These are phyloP conservation scores for Helenozyma rhizophorensis DNA, from an alignment of 805 yeast species.

Conservation along the genomic window DNA sequence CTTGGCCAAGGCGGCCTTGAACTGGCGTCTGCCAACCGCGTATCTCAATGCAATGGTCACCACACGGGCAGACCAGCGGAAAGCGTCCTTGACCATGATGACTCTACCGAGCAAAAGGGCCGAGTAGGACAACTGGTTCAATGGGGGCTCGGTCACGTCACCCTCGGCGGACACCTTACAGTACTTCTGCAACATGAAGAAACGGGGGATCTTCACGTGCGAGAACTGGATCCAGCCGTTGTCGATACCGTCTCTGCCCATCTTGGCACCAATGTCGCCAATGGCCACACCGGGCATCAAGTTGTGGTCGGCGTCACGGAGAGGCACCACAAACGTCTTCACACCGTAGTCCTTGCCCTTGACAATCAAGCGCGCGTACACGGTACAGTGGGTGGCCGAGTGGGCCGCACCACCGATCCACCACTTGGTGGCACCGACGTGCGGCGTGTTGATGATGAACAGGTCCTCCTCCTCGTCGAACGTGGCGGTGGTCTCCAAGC, in stretches of 20 bases:
- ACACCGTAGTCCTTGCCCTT: slow-evolving; percentile 87
- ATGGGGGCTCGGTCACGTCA: slow-evolving; percentile 70
- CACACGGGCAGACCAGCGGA: slow-evolving; percentile 73
- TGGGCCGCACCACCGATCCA: slow-evolving; percentile 99
- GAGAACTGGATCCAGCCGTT: slow-evolving; percentile 96
- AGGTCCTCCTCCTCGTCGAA: slow-evolving; percentile 62
- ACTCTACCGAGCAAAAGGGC: slow-evolving; percentile 89
- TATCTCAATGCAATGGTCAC: slow-evolving; percentile 83
- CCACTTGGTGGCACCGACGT: slow-evolving; percentile 93
- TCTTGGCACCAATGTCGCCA: slow-evolving; percentile 92
- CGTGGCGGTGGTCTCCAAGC: slow-evolving; percentile 87
- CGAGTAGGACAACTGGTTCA: slow-evolving; percentile 85
- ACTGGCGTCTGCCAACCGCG: slow-evolving; percentile 87
- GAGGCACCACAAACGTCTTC: slow-evolving; percentile 86
- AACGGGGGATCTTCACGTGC: slow-evolving; percentile 78
- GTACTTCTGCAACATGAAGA: slow-evolving; percentile 76
- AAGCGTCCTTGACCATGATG: slow-evolving; percentile 82
- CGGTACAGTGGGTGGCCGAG: slow-evolving; percentile 83
- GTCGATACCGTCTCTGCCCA: slow-evolving; percentile 95
- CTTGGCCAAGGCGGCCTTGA: slow-evolving; percentile 38
- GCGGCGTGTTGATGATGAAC: slow-evolving; percentile 80
- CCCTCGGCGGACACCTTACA: slow-evolving; percentile 67
- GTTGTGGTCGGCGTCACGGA: slow-evolving; percentile 71
- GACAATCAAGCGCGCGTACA: slow-evolving; percentile 78
- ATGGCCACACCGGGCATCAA: slow-evolving; percentile 74